Conservation (phyloP, 805 yeast species). For the Yarrowia sp. region DNA sequence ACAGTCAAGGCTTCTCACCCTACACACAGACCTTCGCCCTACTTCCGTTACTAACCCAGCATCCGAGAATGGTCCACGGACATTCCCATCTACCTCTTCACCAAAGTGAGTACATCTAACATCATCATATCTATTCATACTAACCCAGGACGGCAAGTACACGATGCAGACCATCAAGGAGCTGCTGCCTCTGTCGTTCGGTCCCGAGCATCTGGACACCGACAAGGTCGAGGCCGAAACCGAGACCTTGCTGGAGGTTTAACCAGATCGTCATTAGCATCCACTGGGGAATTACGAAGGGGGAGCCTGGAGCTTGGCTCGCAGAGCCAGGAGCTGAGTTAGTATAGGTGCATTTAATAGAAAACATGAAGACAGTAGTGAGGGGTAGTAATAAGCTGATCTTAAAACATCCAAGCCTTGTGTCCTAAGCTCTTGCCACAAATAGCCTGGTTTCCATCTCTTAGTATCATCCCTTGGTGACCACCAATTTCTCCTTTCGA, state of each 20-base stretch:
- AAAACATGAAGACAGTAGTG: constrained; percentile 2
- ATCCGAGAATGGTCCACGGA: constrained; percentile 77
- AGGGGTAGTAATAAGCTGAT: too few relatives aligned
- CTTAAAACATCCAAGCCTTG: too few relatives aligned
- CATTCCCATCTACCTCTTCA: constrained; percentile 73
- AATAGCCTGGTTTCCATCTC: neutral
- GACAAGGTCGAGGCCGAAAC: constrained; percentile 23
- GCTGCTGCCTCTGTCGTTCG: constrained; percentile 83
- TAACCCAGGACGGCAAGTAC: constrained; percentile 55
- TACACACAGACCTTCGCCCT: neutral
- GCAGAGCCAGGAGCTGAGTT: constrained; percentile 32
- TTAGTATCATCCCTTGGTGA: neutral
- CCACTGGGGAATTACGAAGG: neutral
- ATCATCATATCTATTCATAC: neutral
- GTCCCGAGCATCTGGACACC: constrained; percentile 68
- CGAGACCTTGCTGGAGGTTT: constrained; percentile 18
- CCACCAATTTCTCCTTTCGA: neutral
- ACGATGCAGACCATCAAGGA: constrained; percentile 62
- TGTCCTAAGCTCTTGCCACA: too few relatives aligned
- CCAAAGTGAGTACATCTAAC: constrained; percentile 47
- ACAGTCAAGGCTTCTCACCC: too few relatives aligned
- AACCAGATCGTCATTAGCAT: neutral
- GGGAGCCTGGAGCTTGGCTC: constrained; percentile 36
- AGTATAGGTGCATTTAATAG: constrained; percentile 11
- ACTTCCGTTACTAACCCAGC: constrained; percentile 40